Percentiles rank a stretch among this genome's conserved stretches.
phyloP scores from a whole-genome alignment of 2,329 filamentous ascomycete species.

The Plectosphaerella sp. region DNA sequence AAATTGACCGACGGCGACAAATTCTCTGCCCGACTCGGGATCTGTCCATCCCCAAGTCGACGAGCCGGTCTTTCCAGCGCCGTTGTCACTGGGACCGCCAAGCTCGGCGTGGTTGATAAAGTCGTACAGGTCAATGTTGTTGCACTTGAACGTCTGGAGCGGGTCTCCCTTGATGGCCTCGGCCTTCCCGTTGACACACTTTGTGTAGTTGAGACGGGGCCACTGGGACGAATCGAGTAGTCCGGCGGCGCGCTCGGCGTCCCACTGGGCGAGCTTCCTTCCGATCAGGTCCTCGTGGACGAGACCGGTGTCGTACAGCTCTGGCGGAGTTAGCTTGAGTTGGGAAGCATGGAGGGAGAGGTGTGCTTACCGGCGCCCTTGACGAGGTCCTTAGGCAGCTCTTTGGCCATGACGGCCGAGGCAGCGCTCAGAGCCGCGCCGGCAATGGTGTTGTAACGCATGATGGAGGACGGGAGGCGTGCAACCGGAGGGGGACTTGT shows the following conservation, averaged over 20 bases:
- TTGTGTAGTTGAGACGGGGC: slow-evolving; percentile 10
- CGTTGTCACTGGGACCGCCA: slow-evolving; percentile 28
- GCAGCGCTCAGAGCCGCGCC: slow-evolving; percentile 10
- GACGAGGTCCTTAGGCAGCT: slow-evolving; percentile 9
- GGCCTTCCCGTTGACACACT: slow-evolving; percentile 10
- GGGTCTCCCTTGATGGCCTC: slow-evolving; percentile 11
- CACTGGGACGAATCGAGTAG: slow-evolving; percentile 9
- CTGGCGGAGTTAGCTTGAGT: background rate
- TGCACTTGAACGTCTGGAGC: slow-evolving; percentile 11
- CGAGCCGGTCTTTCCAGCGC: slow-evolving; percentile 14
- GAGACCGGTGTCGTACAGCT: slow-evolving; percentile 13
- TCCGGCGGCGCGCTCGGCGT: slow-evolving; percentile 6
- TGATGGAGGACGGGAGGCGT: background rate
- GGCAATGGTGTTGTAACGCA: slow-evolving; percentile 11
- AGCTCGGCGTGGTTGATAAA: slow-evolving; percentile 47
- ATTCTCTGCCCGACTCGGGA: slow-evolving; percentile 31
- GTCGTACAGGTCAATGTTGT: slow-evolving; percentile 44
- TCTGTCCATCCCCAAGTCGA: slow-evolving; percentile 35
- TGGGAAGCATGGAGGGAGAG: background rate
- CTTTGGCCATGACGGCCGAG: slow-evolving; percentile 7
- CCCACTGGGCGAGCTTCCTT: slow-evolving; percentile 9
- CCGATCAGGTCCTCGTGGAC: slow-evolving; percentile 12
- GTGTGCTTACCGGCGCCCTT: slow-evolving; percentile 8
- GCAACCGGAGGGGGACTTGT: background rate
- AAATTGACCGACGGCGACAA: slow-evolving; percentile 20